Evolutionary conservation across 257 asterid species (phyloP).

Genomic region (Nicotiana undulata): DNA sequence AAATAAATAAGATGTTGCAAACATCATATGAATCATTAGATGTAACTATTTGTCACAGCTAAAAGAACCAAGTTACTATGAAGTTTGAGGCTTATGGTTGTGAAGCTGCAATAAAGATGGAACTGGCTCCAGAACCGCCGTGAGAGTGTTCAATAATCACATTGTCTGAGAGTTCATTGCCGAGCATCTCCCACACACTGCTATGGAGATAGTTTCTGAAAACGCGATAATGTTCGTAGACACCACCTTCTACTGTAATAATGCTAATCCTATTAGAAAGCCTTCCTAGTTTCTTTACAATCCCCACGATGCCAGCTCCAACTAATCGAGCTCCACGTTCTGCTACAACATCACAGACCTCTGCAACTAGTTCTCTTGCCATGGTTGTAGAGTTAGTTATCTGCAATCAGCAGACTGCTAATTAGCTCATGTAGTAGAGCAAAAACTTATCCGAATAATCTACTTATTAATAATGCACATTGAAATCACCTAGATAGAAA

Average conservation of each 20-base stretch:
- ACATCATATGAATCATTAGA: not conserved
- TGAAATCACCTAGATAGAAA: not conserved
- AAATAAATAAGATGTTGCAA: not conserved
- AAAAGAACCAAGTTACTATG: constrained; percentile 3
- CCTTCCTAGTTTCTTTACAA: constrained; percentile 56
- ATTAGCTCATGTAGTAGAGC: not conserved
- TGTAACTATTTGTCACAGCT: not conserved
- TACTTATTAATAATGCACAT: not conserved
- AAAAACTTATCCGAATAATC: not conserved
- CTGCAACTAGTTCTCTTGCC: constrained; percentile 54
- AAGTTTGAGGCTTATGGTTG: constrained; percentile 32
- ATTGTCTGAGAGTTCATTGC: constrained; percentile 54
- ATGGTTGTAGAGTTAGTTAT: constrained; percentile 39
- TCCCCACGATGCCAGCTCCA: constrained; percentile 71
- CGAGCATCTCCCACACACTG: constrained; percentile 83
- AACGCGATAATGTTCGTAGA: constrained; percentile 64
- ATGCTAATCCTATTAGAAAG: constrained; percentile 45
- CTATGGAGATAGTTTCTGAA: constrained; percentile 70
- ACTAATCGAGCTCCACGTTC: constrained; percentile 81
- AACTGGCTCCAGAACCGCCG: constrained; percentile 75
- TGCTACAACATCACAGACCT: constrained; percentile 70
- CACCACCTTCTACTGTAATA: constrained; percentile 57
- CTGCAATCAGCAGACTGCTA: constrained; percentile 19
- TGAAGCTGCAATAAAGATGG: constrained; percentile 65
- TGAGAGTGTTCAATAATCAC: constrained; percentile 60